These are phyloP conservation scores for Talaromyces sp. DNA, from an alignment of 2,329 filamentous ascomycete genomes.

Conservation along the genomic window DNA sequence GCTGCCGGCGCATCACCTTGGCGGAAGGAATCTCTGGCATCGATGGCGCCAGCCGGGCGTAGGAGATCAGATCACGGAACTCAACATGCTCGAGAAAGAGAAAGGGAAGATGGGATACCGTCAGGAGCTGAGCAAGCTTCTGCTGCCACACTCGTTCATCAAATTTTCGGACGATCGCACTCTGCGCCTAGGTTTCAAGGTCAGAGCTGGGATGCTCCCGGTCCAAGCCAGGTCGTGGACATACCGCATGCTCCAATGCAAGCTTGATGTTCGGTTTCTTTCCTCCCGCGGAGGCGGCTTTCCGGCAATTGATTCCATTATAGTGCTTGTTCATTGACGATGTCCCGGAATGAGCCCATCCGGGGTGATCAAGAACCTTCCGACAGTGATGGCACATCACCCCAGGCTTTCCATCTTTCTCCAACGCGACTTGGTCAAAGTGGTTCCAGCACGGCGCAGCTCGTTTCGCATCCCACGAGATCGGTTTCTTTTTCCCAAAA, in stretches of 20 bases:
- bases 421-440: background rate
- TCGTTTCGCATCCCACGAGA: no score
- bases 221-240: no score
- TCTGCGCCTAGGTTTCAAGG: no score
- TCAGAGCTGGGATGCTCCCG: no score
- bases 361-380: background rate
- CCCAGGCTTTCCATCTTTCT: background rate
- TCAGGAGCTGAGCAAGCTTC: background rate
- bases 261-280: no score
- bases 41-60: background rate
- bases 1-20: background rate
- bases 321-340: no score
- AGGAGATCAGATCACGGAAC: background rate
- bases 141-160: slow-evolving; percentile 34
- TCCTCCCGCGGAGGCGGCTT: no score
- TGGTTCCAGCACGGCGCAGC: background rate
- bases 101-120: background rate
- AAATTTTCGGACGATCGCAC: background rate
- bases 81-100: background rate
- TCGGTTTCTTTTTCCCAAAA: no score
- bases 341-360: background rate
- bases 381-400: background rate
- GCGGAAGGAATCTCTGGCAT: background rate
- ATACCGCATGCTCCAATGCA: no score
- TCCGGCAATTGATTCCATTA: no score